These are phyloP conservation scores for Carex parvula DNA, from an alignment of 176 grass and related monocot species.

Conservation along the genomic window DNA sequence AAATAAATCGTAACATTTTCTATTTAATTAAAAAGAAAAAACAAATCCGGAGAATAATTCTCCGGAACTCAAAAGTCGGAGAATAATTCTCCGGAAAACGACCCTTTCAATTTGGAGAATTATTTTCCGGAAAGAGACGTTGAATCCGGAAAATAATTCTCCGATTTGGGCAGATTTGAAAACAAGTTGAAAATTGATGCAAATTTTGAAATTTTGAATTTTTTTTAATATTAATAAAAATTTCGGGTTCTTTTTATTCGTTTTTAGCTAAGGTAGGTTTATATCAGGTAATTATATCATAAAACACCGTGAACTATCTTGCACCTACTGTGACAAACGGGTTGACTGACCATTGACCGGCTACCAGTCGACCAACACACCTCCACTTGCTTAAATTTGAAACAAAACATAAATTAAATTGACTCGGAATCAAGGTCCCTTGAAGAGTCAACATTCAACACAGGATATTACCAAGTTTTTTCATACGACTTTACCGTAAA, in stretches of 20 bases:
- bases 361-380: background rate
- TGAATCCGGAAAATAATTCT: too few species aligned
- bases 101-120: too few species aligned
- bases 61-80: too few species aligned
- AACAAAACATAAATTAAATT: background rate
- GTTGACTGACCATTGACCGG: background rate
- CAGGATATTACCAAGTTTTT: background rate
- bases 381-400: background rate
- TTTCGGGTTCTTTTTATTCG: background rate
- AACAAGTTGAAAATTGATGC: too few species aligned
- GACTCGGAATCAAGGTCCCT: background rate
- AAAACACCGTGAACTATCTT: background rate
- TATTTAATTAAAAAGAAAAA: too few species aligned
- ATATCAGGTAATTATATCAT: background rate
- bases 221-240: too few species aligned
- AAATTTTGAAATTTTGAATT: too few species aligned
- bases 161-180: too few species aligned
- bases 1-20: too few species aligned
- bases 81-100: too few species aligned
- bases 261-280: background rate
- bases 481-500: background rate
- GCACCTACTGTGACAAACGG: background rate
- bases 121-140: too few species aligned
- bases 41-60: too few species aligned
- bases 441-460: background rate